Base-by-base conservation (phyloP, 169 alveolate species). In the Nephromyces sp. region DNA sequence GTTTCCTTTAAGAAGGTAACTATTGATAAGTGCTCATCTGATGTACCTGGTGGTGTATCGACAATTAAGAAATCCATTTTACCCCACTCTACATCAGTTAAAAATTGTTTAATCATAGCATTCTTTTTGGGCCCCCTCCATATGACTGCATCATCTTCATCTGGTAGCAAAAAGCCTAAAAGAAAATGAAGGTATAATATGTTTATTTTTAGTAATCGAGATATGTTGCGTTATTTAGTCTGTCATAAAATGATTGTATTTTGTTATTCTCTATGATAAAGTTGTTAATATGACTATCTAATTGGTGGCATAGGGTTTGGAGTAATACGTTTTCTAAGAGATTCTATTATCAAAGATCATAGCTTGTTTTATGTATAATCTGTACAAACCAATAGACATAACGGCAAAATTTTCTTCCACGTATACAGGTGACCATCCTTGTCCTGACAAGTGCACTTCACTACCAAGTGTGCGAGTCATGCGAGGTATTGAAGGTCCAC, bases 101-200 rank as follows among this genome's bases (percentile, higher is more conserved):
- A 85, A 79, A 97, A 97, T 85, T 96, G 96, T 83, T 92, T 91
- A 27, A 97, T 97, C 77, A 97, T 83, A 28, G 95, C 95, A 77
- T 92, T 93, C 87, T 97, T 96, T 82, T 95, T 91, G 0, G 99
- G 99, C 0, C 99, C 99, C 71, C 99, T 85, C 99, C 99, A 97
- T 5, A 96, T 94, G 32, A 97, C 93, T 29, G 99, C 96, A 43
- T 92, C 96, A 70, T 95, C 96, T 66, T 89, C 83, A 68, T 89
- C 86, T 32, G 96, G 96, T 33, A 95, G 84, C 78, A 97, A 76
- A 82, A 93, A 96, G 2, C 99, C 98, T 72, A 85, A n/a, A n/a
- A n/a, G n/a, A n/a, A n/a, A n/a, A n/a, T n/a, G n/a, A n/a, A n/a
- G n/a, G n/a, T n/a, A n/a, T n/a, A n/a, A n/a, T n/a, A n/a, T n/a